These are phyloP conservation scores for Pythium brachiatum DNA, from an alignment of 352 stramenopile genomes.

Conservation along the genomic window DNA sequence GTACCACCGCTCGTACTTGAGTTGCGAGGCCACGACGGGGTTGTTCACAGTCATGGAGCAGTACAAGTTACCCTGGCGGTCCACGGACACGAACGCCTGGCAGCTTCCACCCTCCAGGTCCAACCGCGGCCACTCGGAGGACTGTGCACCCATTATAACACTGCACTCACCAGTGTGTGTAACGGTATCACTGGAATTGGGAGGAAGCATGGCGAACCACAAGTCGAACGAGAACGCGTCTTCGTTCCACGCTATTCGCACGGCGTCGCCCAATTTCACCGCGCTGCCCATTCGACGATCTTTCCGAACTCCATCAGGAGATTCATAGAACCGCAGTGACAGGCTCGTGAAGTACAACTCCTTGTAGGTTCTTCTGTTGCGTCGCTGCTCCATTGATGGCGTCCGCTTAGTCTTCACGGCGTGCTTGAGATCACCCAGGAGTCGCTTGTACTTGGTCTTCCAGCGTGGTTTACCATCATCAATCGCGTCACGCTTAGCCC, in stretches of 20 bases:
- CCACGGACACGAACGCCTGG: conserved; percentile 18
- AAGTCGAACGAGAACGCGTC: conserved; percentile 17
- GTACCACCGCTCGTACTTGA: conserved; percentile 10
- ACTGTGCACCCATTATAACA: conserved; percentile 11
- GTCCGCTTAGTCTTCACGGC: background rate
- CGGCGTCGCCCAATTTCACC: background rate
- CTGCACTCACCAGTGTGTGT: no score
- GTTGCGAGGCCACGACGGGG: background rate
- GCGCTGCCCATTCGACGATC: background rate
- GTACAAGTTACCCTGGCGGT: conserved; percentile 15
- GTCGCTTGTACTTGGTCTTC: conserved; percentile 13
- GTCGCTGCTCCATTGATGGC: background rate
- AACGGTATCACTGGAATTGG: no score
- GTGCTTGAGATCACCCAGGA: conserved; percentile 5
- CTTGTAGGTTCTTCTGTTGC: background rate
- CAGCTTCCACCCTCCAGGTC: conserved; percentile 1
- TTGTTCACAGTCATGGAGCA: conserved; percentile 20
- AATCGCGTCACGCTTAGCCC: background rate
- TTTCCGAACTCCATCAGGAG: background rate
- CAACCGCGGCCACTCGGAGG: conserved; percentile 2
- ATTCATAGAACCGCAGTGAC: conserved; percentile 7
- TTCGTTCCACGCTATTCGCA: conserved; percentile 5
- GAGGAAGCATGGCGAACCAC: conserved; percentile 19
- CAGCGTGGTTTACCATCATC: background rate
- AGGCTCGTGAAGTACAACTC: conserved; percentile 7